Evolutionary conservation across 805 yeast species (phyloP).

Genomic region (Peterozyma xylosa): DNA sequence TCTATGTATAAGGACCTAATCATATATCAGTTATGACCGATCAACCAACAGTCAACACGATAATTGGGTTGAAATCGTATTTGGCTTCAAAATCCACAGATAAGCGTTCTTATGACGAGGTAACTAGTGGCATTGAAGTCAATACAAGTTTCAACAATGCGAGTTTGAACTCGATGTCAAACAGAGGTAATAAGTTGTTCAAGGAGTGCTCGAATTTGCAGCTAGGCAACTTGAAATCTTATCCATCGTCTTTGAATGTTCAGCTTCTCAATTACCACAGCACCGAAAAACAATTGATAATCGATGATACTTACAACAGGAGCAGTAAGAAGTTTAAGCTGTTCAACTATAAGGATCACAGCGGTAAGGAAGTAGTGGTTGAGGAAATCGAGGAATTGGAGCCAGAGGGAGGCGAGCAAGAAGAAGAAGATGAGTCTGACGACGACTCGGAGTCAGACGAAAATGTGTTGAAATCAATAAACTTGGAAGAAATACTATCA

Average conservation of each 20-base stretch:
- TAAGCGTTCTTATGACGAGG: too few species aligned
- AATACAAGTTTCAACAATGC: constrained; percentile 8
- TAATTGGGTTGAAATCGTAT: constrained; percentile 4
- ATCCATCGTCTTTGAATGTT: constrained; percentile 12
- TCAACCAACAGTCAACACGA: constrained; percentile 3
- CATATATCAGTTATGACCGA: constrained; percentile 2
- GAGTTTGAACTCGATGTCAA: constrained; percentile 12
- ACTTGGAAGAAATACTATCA: constrained; percentile 53
- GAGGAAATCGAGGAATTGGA: constrained; percentile 12
- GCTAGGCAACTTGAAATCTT: constrained; percentile 14
- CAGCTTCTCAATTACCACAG: constrained; percentile 11
- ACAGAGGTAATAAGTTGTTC: constrained; percentile 24
- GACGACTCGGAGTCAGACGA: constrained; percentile 20
- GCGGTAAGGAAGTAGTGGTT: not conserved
- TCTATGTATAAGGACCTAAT: not conserved
- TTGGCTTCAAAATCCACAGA: too few species aligned
- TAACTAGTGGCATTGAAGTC: constrained; percentile 1
- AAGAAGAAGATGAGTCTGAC: constrained; percentile 14
- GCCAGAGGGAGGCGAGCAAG: constrained; percentile 11
- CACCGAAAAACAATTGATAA: constrained; percentile 12
- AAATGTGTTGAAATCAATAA: constrained; percentile 40
- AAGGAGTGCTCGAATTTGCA: constrained; percentile 16
- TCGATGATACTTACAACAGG: constrained; percentile 8
- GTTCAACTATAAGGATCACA: constrained; percentile 13
- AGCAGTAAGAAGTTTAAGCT: constrained; percentile 17